A percentile compares a stretch with the other conserved stretches of the same genome.
Conservation (phyloP, 1,284 basidiomycete species). For the Cystobasidium sp. region DNA sequence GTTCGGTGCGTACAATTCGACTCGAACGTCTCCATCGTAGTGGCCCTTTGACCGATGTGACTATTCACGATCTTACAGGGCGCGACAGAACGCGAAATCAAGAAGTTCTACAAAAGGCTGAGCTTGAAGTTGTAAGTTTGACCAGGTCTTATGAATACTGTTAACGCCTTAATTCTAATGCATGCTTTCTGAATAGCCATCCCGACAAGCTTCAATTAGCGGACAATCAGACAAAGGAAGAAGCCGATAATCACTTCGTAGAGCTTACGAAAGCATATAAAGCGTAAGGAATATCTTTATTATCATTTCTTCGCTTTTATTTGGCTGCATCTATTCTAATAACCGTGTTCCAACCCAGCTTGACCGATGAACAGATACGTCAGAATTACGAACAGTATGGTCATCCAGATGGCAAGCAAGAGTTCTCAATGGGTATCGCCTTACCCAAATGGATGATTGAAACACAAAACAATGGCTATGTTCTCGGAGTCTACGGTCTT, state of each 20-base stretch:
- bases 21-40: neutral
- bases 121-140: constrained; percentile 76
- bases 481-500: constrained; percentile 84
- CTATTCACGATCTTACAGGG: constrained; percentile 59
- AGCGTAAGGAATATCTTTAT: constrained; percentile 64
- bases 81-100: constrained; percentile 85
- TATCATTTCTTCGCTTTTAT: no score
- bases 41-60: neutral
- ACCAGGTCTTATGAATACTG: neutral
- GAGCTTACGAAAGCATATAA: constrained; percentile 98
- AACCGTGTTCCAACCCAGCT: constrained; percentile 59
- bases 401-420: constrained; percentile 95
- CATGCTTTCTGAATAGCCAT: constrained; percentile 66
- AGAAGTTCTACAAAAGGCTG: constrained; percentile 94
- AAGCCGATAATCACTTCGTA: constrained; percentile 87
- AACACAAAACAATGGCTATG: constrained; percentile 86
- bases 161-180: constrained; percentile 1
- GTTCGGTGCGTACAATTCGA: constrained; percentile 60
- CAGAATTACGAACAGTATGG: constrained; percentile 90
- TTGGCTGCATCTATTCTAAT: neutral
- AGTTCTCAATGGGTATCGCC: constrained; percentile 93
- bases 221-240: constrained; percentile 83
- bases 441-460: constrained; percentile 94
- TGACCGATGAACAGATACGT: constrained; percentile 92
- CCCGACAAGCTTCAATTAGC: constrained; percentile 92